Base-by-base conservation (phyloP, 352 stramenopile species). In the Pythium guiyangense region DNA sequence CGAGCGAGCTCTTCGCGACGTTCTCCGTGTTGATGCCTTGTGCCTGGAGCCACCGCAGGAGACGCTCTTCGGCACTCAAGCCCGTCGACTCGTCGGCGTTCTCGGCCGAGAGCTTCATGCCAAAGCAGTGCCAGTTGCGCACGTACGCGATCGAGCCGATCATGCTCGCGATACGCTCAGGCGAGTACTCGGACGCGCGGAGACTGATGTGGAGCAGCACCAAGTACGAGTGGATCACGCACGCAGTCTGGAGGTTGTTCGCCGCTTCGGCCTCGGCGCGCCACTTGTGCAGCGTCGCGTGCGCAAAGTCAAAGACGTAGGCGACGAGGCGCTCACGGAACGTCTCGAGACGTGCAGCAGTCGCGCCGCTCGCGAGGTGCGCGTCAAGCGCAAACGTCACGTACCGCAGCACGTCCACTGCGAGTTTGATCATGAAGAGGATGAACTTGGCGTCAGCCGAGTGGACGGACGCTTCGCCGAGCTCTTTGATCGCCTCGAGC, bases 71-170 rank as follows among this genome's bases (percentile, higher is more conserved):
- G 8, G 78, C 84, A 11, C 73, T 77, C 20, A 95, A 44, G 1
- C 62, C 69, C n/a, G 64, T 61, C 40, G 73, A 79, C 43, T 85
- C 58, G 39, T 76, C 73, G 27, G 52, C 51, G 50, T 60, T 65
- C 45, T 84, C 79, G 1, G 68, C 60, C 6, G 83, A 90, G 4
- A 95, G 63, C 31, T 88, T 88, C 80, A 95, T 91, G 0, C 88
- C 88, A 57, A 96, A 96, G 59, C 88, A 93, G 63, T 96, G 88
- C 88, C 88, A 96, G 60, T 96, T 96, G 25, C 87, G 83, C 27
- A 96, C 81, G 39, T 92, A 96, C 9, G 82, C 84, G 44, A 96
- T 76, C 15, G 84, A 93, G 5, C 86, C 86, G 45, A 96, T 74
- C 64, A 96, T 78, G 22, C 72, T 64, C 0, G 79, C 77, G 14